Base-by-base conservation (phyloP, 495 filamentous ascomycete species). In the Collariella sp. region DNA sequence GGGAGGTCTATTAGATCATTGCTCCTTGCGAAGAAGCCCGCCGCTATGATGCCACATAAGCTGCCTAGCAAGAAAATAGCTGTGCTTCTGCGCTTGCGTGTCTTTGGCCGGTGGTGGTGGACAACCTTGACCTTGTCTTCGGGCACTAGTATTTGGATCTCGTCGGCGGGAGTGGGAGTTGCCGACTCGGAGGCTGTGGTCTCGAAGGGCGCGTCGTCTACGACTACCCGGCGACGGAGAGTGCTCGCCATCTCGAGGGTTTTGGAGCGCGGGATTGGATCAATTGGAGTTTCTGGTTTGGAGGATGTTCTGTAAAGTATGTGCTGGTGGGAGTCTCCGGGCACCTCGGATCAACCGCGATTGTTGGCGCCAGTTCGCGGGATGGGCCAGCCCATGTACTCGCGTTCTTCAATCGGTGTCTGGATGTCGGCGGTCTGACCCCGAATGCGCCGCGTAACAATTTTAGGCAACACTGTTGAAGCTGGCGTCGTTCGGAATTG, bases 1-100 rank as follows among this genome's bases (percentile, higher is more conserved):
- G 88, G 86, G 53, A 96, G 72, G 53, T 86, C 87, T 57, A 94
- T 86, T 47, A 94, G 77, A 62, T 95, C 88, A 70, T 88, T 86
- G 65, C 79, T 87, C 46, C 83, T 79, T 18, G 89, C 91, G 58
- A 96, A 91, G 67, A 94, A 85, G 38, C 87, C 80, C 3, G 91
- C 91, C 24, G 84, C 74, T 10, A 88, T 71, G 51, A 96, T 75
- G 18, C 91, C 91, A 64, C 94, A 90, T 34, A 95, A 58, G 31
- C 87, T 88, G 26, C 91, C 91, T 34, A 95, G 68, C 7, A 82
- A 64, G 72, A 96, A 96, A 36, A 95, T 87, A 46, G 89, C 80
- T 1, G 83, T 81, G 70, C 80, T 84, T 47, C 83, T 81, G 51
- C 88, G 81, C 67, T 88, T 90, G 49, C 76, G 72, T 19, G 72